phyloP scores from a whole-genome alignment of 352 stramenopile genomes.

The Phytopythium aichiense region DNA sequence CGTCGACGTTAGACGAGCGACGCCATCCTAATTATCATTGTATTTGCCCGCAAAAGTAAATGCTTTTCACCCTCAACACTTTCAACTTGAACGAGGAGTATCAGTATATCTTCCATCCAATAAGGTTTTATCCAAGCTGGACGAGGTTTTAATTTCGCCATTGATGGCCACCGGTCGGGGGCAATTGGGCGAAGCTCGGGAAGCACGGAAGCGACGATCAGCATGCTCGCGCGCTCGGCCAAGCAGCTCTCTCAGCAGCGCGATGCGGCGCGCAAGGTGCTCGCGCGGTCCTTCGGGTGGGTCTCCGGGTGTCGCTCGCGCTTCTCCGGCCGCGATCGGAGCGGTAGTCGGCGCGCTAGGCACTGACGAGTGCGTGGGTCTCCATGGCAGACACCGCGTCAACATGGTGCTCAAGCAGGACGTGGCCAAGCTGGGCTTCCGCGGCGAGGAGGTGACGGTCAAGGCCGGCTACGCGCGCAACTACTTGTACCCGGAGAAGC shows the following conservation, averaged over 20 bases:
- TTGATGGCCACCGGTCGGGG: slow-evolving; percentile 3
- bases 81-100: neutral
- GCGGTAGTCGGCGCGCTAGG: neutral
- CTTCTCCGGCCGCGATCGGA: neutral
- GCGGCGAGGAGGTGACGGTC: slow-evolving; percentile 89
- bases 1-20: neutral
- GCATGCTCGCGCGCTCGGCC: slow-evolving; percentile 34
- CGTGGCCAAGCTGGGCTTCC: slow-evolving; percentile 80
- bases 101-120: neutral
- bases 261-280: slow-evolving; percentile 38
- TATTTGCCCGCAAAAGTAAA: neutral
- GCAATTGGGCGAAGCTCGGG: neutral
- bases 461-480: slow-evolving; percentile 94
- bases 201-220: neutral
- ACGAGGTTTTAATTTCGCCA: slow-evolving; percentile 1
- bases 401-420: slow-evolving; percentile 87
- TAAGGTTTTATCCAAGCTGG: neutral
- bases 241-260: slow-evolving; percentile 21
- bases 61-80: neutral
- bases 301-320: slow-evolving; percentile 10
- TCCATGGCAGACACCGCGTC: slow-evolving; percentile 56
- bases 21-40: neutral
- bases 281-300: slow-evolving; percentile 62
- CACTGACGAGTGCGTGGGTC: neutral
- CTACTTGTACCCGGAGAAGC: slow-evolving; percentile 92